phyloP scores from a whole-genome alignment of 2,329 filamentous ascomycete species.

The Ophiostoma montium region DNA sequence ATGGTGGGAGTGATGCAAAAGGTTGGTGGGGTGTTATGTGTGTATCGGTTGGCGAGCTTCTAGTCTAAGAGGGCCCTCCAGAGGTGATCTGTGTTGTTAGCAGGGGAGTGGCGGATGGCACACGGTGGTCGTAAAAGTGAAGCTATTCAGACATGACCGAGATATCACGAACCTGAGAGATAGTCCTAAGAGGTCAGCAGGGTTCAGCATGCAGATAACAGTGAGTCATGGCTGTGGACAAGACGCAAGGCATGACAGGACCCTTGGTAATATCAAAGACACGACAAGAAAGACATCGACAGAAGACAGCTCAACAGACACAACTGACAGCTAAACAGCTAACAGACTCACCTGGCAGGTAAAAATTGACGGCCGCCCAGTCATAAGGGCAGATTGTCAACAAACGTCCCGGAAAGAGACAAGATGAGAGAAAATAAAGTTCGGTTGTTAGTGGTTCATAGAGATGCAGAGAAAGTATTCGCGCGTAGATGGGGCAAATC shows the following conservation, averaged over 20 bases:
- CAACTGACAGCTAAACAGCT: too few species aligned
- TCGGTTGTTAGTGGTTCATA: background rate
- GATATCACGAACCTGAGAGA: conserved; percentile 51
- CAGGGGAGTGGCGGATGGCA: too few species aligned
- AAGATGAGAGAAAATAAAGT: conserved; percentile 12
- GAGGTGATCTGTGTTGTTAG: conserved; percentile 31
- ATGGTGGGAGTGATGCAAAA: conserved; percentile 23
- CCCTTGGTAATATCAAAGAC: too few species aligned
- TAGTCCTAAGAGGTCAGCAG: conserved; percentile 41
- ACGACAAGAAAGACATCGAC: too few species aligned
- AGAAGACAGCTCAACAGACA: too few species aligned
- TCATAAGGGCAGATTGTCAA: conserved; percentile 58
- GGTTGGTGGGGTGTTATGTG: conserved; percentile 9
- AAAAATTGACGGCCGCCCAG: conserved; percentile 71
- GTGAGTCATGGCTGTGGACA: background rate
- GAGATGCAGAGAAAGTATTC: background rate
- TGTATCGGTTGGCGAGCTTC: conserved; percentile 16
- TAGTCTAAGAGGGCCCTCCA: conserved; percentile 38
- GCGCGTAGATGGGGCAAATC: background rate
- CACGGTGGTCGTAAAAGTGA: too few species aligned
- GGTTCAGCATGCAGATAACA: background rate
- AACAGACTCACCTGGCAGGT: conserved; percentile 76
- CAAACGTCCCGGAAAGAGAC: conserved; percentile 20
- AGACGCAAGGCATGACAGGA: background rate
- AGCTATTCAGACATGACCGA: conserved; percentile 13